These are phyloP conservation scores for Jackrogersella multiformis DNA, from an alignment of 495 filamentous ascomycete genomes.

Conservation along the genomic window DNA sequence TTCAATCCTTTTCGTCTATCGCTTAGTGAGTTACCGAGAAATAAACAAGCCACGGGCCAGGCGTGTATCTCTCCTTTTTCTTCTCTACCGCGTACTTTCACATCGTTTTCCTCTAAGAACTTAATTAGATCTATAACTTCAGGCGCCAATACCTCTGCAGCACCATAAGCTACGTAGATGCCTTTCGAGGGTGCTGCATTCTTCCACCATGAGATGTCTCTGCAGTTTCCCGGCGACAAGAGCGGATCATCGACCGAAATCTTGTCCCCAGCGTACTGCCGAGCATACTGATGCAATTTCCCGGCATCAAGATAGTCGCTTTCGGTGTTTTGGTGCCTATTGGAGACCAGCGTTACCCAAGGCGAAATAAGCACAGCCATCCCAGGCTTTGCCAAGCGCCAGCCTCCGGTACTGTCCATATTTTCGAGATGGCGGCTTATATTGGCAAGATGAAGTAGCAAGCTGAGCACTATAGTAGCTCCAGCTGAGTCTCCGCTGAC, in stretches of 20 bases:
- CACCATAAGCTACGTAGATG: conserved; percentile 70
- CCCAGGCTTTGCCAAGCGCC: conserved; percentile 51
- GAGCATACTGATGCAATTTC: conserved; percentile 68
- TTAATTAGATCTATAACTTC: conserved; percentile 65
- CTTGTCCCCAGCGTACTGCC: conserved; percentile 67
- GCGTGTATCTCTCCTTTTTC: conserved; percentile 75
- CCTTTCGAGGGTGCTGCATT: conserved; percentile 66
- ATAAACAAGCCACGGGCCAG: conserved; percentile 79
- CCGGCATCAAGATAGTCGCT: conserved; percentile 68
- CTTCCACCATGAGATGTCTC: conserved; percentile 69
- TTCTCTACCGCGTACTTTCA: conserved; percentile 57
- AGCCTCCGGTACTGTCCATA: conserved; percentile 37
- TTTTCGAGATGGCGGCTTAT: conserved; percentile 42
- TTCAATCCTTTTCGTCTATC: conserved; percentile 67
- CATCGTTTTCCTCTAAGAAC: conserved; percentile 57
- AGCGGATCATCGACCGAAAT: conserved; percentile 60
- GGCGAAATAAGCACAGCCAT: conserved; percentile 67
- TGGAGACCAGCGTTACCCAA: conserved; percentile 68
- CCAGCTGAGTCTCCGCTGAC: conserved; percentile 80
- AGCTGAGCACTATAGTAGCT: conserved; percentile 70
- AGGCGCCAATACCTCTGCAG: conserved; percentile 75
- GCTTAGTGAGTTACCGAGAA: conserved; percentile 65
- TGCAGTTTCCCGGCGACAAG: conserved; percentile 73
- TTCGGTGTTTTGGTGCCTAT: conserved; percentile 62
- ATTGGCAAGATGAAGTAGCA: conserved; percentile 67